Evolutionary conservation across 371 early-diverging fungal species (phyloP).

Genomic region (Rhizopus stolonifer): DNA sequence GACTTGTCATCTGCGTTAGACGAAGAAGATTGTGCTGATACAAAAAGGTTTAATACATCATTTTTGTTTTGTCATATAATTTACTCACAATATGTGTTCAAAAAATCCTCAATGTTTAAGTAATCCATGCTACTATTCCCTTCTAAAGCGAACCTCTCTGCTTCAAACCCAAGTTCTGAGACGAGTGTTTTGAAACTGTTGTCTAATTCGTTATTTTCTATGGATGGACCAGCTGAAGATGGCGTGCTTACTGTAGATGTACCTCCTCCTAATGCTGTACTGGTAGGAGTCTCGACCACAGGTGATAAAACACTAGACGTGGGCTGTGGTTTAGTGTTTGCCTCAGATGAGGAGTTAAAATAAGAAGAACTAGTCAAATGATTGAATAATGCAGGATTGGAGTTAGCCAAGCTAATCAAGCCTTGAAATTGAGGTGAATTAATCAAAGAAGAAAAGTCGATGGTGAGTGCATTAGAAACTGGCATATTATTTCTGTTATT

Average conservation of each 20-base stretch:
- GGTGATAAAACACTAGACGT: background rate
- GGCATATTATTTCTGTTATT: background rate
- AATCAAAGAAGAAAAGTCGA: constrained; percentile 23
- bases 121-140: constrained; percentile 12
- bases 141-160: background rate
- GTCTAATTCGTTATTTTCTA: constrained; percentile 19
- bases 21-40: background rate
- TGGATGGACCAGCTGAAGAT: background rate
- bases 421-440: constrained; percentile 32
- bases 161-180: constrained; percentile 23
- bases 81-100: constrained; percentile 30
- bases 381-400: constrained; percentile 33
- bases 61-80: no score
- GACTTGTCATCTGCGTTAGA: background rate
- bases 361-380: constrained; percentile 26
- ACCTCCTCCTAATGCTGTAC: background rate
- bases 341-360: constrained; percentile 2
- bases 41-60: background rate
- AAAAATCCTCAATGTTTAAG: constrained; percentile 36
- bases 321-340: background rate
- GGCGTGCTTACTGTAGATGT: constrained; percentile 3
- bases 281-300: background rate
- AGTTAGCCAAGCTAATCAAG: constrained; percentile 27
- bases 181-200: constrained; percentile 21
- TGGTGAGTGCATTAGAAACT: background rate